Percentiles rank a stretch among this genome's conserved stretches.
phyloP scores from a whole-genome alignment of 192 early-diverging fungal genomes.

The Backusella mclennaniae region DNA sequence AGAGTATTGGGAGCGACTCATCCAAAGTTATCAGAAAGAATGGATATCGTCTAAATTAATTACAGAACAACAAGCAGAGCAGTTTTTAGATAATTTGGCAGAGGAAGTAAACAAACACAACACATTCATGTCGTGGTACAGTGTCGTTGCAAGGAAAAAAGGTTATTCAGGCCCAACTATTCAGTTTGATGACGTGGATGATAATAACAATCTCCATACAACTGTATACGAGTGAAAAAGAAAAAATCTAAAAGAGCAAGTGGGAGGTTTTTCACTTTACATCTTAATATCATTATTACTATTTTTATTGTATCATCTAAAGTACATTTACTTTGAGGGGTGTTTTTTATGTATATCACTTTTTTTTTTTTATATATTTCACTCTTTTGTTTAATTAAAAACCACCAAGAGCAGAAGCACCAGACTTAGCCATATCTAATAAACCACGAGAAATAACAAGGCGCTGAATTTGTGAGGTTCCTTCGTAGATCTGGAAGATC shows the following conservation, averaged over 20 bases:
- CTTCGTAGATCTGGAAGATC: constrained; percentile 97
- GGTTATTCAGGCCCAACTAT: constrained; percentile 22
- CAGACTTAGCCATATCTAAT: constrained; percentile 57
- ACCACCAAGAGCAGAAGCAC: constrained; percentile 28
- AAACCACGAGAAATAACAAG: constrained; percentile 84
- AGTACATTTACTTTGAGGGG: background rate
- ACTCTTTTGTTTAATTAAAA: constrained; percentile 13
- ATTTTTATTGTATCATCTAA: background rate
- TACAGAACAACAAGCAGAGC: constrained; percentile 13
- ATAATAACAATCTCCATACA: background rate
- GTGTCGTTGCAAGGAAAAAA: constrained; percentile 22
- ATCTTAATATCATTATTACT: background rate
- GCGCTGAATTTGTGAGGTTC: constrained; percentile 94
- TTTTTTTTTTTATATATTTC: background rate
- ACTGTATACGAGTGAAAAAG: constrained; percentile 7
- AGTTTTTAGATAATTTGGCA: background rate
- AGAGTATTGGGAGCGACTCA: constrained; percentile 22
- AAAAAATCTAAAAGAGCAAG: background rate
- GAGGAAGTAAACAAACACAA: constrained; percentile 18
- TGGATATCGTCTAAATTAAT: constrained; percentile 17
- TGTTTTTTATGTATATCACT: background rate
- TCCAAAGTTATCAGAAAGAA: background rate
- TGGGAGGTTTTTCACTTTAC: background rate
- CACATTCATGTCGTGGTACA: constrained; percentile 28
- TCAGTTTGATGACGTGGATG: constrained; percentile 27